A percentile compares a stretch with the other conserved stretches of the same genome.
Conservation (phyloP, 2,329 filamentous ascomycete species). For the Stagonosporopsis vannaccii region DNA sequence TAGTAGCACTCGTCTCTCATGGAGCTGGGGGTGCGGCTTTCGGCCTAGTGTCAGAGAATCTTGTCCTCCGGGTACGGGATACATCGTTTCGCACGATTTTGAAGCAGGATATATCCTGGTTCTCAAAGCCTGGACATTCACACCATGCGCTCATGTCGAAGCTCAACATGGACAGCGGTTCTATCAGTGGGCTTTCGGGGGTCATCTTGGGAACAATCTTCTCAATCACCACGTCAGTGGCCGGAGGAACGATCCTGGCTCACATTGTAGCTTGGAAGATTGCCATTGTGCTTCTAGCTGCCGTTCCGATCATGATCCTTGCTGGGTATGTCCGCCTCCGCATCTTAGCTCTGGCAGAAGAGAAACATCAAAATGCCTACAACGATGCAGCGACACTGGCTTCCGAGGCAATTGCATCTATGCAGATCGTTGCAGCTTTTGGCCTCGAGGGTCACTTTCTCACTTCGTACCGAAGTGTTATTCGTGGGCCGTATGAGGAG, state of each 20-base stretch:
- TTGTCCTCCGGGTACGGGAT: conserved; percentile 55
- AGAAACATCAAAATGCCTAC: conserved; percentile 70
- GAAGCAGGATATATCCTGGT: conserved; percentile 63
- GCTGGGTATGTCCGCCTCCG: conserved; percentile 57
- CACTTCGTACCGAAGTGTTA: conserved; percentile 46
- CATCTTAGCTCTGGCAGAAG: conserved; percentile 65
- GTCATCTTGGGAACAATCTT: conserved; percentile 60
- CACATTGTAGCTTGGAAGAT: conserved; percentile 61
- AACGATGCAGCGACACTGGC: conserved; percentile 69
- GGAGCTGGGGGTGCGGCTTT: conserved; percentile 56
- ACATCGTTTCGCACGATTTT: conserved; percentile 60
- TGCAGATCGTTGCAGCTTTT: conserved; percentile 64
- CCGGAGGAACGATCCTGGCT: conserved; percentile 57
- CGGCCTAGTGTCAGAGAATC: conserved; percentile 56
- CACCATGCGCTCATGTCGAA: conserved; percentile 55
- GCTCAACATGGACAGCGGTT: conserved; percentile 58
- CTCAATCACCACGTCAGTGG: conserved; percentile 55
- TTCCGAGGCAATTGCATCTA: conserved; percentile 70
- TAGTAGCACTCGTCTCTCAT: conserved; percentile 58
- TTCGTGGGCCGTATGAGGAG: conserved; percentile 51
- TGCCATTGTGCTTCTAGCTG: conserved; percentile 58
- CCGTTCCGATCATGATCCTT: conserved; percentile 57
- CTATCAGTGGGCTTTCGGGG: conserved; percentile 58
- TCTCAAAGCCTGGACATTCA: conserved; percentile 52
- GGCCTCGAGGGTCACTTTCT: conserved; percentile 52